Conservation (phyloP, 805 yeast genomes). For the Ogataea chonburiensis region DNA sequence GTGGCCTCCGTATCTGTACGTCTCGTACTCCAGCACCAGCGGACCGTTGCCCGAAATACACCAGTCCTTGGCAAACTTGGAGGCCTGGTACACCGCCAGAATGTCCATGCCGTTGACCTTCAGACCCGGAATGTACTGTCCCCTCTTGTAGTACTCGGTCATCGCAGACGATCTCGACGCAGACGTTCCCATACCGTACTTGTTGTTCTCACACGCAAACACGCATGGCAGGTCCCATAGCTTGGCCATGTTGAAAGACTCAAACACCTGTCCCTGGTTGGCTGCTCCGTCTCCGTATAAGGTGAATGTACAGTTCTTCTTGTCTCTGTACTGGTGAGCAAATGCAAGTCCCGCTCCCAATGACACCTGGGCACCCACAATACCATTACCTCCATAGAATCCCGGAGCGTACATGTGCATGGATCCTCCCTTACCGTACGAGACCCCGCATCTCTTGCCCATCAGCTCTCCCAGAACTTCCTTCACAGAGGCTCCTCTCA, state of each 20-base stretch:
- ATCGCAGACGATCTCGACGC: slow-evolving; percentile 96
- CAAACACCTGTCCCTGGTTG: slow-evolving; percentile 99
- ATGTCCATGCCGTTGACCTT: slow-evolving; percentile 99
- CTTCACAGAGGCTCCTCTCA: slow-evolving; percentile 92
- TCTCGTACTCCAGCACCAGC: slow-evolving; percentile 91
- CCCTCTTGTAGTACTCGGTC: slow-evolving; percentile 97
- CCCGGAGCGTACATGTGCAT: slow-evolving; percentile 98
- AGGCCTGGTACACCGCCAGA: slow-evolving; percentile 91
- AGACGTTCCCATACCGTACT: slow-evolving; percentile 99
- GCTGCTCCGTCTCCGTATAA: slow-evolving; percentile 99
- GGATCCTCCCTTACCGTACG: slow-evolving; percentile 98
- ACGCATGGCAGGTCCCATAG: slow-evolving; percentile 95
- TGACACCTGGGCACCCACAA: slow-evolving; percentile 99
- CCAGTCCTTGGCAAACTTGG: slow-evolving; percentile 97
- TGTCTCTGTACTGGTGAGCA: slow-evolving; percentile 91
- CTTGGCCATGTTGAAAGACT: slow-evolving; percentile 98
- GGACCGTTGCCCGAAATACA: slow-evolving; percentile 93
- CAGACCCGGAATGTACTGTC: slow-evolving; percentile 98
- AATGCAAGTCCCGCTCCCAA: slow-evolving; percentile 98
- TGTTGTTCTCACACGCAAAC: slow-evolving; percentile 97
- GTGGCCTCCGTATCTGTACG: slow-evolving; percentile 99
- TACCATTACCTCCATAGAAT: slow-evolving; percentile 99
- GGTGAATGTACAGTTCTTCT: slow-evolving; percentile 75
- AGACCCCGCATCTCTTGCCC: slow-evolving; percentile 95
- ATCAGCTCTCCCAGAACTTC: slow-evolving; percentile 91